These are phyloP conservation scores for Chlorella sp. DNA, from an alignment of 139 green algal species.

Conservation along the genomic window DNA sequence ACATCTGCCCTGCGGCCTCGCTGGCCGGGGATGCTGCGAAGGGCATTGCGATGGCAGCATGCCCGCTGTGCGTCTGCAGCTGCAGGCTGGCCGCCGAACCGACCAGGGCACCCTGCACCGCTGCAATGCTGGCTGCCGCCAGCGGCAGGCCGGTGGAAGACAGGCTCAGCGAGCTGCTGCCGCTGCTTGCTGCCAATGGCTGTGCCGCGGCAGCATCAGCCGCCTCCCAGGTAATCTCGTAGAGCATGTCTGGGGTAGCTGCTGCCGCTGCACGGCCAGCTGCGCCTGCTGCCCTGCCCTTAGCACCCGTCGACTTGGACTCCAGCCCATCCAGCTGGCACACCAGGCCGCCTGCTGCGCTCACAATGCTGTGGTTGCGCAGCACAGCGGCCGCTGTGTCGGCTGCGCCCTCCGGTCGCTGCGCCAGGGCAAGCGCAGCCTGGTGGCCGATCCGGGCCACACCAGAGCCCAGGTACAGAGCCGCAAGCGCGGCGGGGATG, in stretches of 20 bases:
- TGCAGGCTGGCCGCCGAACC: constrained; percentile 9
- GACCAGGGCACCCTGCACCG: not conserved
- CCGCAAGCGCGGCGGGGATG: constrained; percentile 34
- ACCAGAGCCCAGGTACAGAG: constrained; percentile 7
- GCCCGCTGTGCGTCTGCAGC: constrained; percentile 9
- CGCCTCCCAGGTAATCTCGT: constrained; percentile 34
- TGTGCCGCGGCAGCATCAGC: not conserved
- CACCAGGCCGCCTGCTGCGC: not conserved
- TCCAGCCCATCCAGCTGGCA: constrained; percentile 36
- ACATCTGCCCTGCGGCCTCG: not conserved
- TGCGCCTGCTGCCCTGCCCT: not conserved
- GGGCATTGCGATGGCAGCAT: not conserved
- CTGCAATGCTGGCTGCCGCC: not conserved
- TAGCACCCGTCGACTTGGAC: constrained; percentile 1
- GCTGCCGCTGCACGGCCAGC: not conserved
- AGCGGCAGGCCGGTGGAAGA: too few relatives aligned
- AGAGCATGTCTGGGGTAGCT: constrained; percentile 19
- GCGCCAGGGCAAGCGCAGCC: not conserved
- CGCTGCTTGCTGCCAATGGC: not conserved
- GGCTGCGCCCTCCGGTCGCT: not conserved
- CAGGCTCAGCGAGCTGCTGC: not conserved
- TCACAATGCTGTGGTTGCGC: constrained; percentile 33
- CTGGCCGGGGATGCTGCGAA: not conserved
- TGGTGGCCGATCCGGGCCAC: not conserved
- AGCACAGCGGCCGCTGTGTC: constrained; percentile 22